Percentiles rank a stretch among this genome's conserved stretches.
Evolutionary conservation across 1,284 basidiomycete species (phyloP).

Genomic region (Vanrija humicola): DNA sequence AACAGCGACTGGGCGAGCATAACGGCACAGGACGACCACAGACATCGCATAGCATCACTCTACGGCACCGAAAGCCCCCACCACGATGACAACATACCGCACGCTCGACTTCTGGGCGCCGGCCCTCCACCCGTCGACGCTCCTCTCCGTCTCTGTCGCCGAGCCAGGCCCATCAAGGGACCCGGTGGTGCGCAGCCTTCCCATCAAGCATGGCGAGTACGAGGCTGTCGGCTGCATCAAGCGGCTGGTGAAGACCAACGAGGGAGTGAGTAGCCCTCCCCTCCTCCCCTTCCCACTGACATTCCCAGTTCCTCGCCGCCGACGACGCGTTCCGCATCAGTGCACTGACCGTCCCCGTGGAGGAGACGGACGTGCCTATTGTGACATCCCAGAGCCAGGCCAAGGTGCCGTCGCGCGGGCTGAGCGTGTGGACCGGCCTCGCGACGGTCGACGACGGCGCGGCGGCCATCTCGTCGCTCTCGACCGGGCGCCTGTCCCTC

Average conservation of each 20-base stretch:
- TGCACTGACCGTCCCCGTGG: slow-evolving; percentile 20
- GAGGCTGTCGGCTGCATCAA: slow-evolving; percentile 34
- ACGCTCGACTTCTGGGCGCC: slow-evolving; percentile 44
- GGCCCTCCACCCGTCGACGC: slow-evolving; percentile 42
- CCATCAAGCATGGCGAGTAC: slow-evolving; percentile 37
- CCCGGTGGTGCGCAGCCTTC: slow-evolving; percentile 41
- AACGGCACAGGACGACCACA: neutral
- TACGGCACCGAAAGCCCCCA: neutral
- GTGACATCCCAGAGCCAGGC: slow-evolving; percentile 8
- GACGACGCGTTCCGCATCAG: slow-evolving; percentile 40
- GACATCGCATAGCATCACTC: neutral
- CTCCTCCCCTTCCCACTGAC: neutral
- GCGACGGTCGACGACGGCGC: slow-evolving; percentile 14
- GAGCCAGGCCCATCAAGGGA: slow-evolving; percentile 24
- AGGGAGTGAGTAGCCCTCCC: slow-evolving; percentile 8
- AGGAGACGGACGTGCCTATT: slow-evolving; percentile 15
- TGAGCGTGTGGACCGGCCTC: slow-evolving; percentile 16
- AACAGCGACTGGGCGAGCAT: too few species aligned
- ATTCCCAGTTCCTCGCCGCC: slow-evolving; percentile 27
- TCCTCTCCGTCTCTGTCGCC: slow-evolving; percentile 43
- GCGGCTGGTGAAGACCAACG: slow-evolving; percentile 22
- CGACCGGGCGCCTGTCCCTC: slow-evolving; percentile 38
- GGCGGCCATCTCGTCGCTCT: slow-evolving; percentile 37
- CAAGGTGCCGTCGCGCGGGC: slow-evolving; percentile 8
- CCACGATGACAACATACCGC: slow-evolving; percentile 15